These are phyloP conservation scores for Notholithocarpus densiflorus DNA, from an alignment of 306 rosid genomes.

Conservation along the genomic window DNA sequence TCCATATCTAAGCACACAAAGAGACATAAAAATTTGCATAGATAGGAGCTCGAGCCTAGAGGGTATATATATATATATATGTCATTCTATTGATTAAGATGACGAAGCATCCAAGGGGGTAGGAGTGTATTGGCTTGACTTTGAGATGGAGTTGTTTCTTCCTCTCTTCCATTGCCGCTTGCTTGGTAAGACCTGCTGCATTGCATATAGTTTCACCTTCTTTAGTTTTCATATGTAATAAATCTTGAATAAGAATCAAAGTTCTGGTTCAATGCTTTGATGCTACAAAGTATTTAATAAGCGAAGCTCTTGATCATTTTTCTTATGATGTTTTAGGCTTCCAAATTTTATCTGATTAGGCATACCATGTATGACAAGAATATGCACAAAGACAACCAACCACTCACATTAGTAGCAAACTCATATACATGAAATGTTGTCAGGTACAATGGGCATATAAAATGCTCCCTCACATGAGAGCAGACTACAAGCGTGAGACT, in stretches of 20 bases:
- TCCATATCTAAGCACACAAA: not conserved
- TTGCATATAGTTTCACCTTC: not conserved
- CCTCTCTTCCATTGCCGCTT: constrained; percentile 12
- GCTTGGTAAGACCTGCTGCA: constrained; percentile 27
- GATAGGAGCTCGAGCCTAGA: not conserved
- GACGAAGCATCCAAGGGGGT: constrained; percentile 68
- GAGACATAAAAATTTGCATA: not conserved
- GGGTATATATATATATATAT: not conserved
- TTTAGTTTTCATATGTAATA: not conserved
- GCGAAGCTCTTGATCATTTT: too few relatives aligned
- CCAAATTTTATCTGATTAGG: too few relatives aligned
- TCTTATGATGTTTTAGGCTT: too few relatives aligned
- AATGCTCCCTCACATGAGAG: too few relatives aligned
- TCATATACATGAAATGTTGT: too few relatives aligned
- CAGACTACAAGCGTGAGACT: too few relatives aligned
- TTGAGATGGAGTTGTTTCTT: constrained; percentile 2
- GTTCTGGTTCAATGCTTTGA: too few relatives aligned
- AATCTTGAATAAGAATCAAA: not conserved
- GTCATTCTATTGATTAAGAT: constrained; percentile 26
- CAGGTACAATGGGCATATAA: too few relatives aligned
- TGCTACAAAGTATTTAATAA: too few relatives aligned
- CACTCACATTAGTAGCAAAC: too few relatives aligned
- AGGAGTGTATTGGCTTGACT: constrained; percentile 20
- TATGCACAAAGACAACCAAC: too few relatives aligned
- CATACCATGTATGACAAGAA: too few relatives aligned